Percentiles rank a stretch among this genome's conserved stretches.
Conservation (phyloP, 495 filamentous ascomycete species). For the Hypoxylon cercidicola region DNA sequence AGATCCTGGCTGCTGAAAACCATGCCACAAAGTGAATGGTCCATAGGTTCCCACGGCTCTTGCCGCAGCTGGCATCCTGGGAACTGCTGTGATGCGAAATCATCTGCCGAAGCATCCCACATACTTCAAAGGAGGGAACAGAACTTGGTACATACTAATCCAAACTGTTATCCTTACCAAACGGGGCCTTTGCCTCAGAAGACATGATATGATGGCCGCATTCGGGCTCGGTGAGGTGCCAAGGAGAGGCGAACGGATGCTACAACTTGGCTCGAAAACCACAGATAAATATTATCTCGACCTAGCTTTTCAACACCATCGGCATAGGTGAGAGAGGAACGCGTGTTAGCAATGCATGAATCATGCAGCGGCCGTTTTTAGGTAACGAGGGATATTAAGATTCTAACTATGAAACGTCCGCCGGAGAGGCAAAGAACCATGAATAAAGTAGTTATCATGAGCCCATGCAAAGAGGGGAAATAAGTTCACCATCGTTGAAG, state of each 20-base stretch:
- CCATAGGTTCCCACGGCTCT: slow-evolving; percentile 6
- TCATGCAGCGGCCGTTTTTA: background rate
- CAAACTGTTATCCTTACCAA: background rate
- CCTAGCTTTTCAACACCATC: background rate
- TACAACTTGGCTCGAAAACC: background rate
- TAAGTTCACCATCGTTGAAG: background rate
- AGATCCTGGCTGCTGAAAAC: slow-evolving; percentile 4
- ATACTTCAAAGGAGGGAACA: background rate
- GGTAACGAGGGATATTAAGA: background rate
- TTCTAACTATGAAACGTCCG: background rate
- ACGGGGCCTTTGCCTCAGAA: background rate
- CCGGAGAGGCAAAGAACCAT: background rate
- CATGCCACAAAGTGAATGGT: slow-evolving; percentile 1
- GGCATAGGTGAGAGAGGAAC: background rate
- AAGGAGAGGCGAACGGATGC: background rate
- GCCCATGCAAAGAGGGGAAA: background rate
- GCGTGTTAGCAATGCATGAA: background rate
- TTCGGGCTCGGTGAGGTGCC: background rate
- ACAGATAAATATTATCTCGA: background rate
- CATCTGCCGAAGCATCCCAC: slow-evolving; percentile 2
- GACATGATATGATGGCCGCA: background rate
- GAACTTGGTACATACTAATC: background rate
- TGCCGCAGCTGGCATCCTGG: slow-evolving; percentile 1
- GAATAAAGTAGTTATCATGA: too few relatives aligned
- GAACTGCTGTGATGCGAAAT: slow-evolving; percentile 1